Conservation (phyloP, 768 basidiomycete genomes). For the Mycena latifolia region DNA sequence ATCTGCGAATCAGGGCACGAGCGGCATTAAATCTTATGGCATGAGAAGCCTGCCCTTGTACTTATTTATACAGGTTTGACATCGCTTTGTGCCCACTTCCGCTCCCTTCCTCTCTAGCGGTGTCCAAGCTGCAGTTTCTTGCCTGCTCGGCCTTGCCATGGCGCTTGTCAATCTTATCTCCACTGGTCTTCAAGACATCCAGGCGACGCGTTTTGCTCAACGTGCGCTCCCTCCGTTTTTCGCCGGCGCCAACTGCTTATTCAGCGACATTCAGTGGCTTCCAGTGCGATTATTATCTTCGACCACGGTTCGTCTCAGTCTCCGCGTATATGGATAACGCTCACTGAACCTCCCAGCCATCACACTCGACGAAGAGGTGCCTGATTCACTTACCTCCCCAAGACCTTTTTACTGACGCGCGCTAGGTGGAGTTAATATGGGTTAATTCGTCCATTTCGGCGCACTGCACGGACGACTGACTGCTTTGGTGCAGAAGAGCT, state of each 20-base stretch:
- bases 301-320: conserved; percentile 60
- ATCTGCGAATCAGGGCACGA: conserved; percentile 26
- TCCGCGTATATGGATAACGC: neutral
- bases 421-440: conserved; percentile 68
- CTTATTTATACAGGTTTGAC: conserved; percentile 22
- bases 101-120: conserved; percentile 21
- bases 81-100: conserved; percentile 26
- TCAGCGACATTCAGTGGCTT: conserved; percentile 54
- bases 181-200: conserved; percentile 50
- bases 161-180: conserved; percentile 34
- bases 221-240: conserved; percentile 44
- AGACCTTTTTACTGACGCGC: conserved; percentile 13
- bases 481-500: conserved; percentile 51
- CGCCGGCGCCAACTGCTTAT: neutral
- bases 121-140: conserved; percentile 23
- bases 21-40: conserved; percentile 23
- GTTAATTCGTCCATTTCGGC: conserved; percentile 43
- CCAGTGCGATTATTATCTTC: conserved; percentile 63
- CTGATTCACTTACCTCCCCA: conserved; percentile 24
- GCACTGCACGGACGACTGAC: neutral
- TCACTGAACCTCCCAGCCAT: conserved; percentile 48
- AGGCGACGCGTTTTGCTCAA: conserved; percentile 57
- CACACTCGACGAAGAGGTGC: conserved; percentile 66
- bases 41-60: conserved; percentile 11
- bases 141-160: conserved; percentile 18